Conservation (phyloP, 140 eudicot species). For the Flaveria floridana region DNA sequence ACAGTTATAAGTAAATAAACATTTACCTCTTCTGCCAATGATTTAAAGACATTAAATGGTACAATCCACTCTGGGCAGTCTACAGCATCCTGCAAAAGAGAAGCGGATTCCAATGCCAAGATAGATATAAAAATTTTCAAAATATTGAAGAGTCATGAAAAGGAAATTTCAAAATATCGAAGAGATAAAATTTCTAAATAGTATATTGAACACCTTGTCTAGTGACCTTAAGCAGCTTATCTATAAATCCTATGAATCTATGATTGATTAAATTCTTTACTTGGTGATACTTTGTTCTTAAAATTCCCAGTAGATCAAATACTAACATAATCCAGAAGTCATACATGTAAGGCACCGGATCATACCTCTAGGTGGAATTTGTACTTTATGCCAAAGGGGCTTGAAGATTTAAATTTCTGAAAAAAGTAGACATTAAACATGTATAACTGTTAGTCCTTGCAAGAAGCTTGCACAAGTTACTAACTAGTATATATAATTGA, state of each 20-base stretch:
- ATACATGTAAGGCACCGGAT: neutral
- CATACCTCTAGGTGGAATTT: conserved; percentile 93
- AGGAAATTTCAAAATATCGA: no score
- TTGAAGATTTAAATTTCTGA: conserved; percentile 87
- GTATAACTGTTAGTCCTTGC: conserved; percentile 12
- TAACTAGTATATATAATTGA: neutral
- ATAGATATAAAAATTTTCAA: neutral
- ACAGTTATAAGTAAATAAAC: neutral
- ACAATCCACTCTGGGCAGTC: conserved; percentile 99
- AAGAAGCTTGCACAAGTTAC: neutral
- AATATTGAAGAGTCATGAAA: neutral
- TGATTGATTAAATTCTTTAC: neutral
- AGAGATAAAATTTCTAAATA: neutral
- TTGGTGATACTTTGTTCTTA: neutral
- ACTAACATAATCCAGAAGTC: conserved; percentile 1
- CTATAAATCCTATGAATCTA: neutral
- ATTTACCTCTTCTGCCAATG: conserved; percentile 96
- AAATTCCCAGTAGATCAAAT: neutral
- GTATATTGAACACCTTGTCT: neutral
- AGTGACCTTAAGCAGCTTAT: no score
- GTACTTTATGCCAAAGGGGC: conserved; percentile 91
- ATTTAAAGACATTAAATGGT: conserved; percentile 79
- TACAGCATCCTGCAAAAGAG: conserved; percentile 81
- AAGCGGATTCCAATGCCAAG: neutral
- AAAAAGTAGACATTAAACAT: conserved; percentile 13